phyloP scores from a whole-genome alignment of 179 eudicot species.

The Monotropa hypopitys region DNA sequence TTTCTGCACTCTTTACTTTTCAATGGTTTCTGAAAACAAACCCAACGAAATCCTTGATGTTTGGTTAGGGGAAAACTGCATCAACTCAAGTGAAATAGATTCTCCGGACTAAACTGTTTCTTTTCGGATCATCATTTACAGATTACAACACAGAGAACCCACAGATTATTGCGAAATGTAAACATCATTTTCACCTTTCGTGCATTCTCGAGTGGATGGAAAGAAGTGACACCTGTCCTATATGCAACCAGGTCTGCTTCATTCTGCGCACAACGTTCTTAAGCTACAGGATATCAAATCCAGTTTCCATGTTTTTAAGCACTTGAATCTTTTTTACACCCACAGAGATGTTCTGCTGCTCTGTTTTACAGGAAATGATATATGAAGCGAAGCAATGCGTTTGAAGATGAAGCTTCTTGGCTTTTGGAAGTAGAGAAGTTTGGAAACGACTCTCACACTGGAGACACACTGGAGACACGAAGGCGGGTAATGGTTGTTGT shows the following conservation, averaged over 20 bases:
- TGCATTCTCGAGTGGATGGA: conserved; percentile 98
- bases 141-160: conserved; percentile 70
- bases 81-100: too few relatives aligned
- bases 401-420: conserved; percentile 13
- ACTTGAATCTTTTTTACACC: not conserved
- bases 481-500: not conserved
- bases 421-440: conserved; percentile 11
- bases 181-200: conserved; percentile 79
- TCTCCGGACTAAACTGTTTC: not conserved
- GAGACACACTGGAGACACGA: not conserved
- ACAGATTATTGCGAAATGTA: conserved; percentile 54
- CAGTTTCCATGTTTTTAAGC: not conserved
- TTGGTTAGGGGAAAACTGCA: not conserved
- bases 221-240: conserved; percentile 85
- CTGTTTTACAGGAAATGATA: conserved; percentile 46
- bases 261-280: not conserved
- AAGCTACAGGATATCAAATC: not conserved
- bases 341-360: conserved; percentile 9
- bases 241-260: conserved; percentile 64
- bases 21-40: not conserved
- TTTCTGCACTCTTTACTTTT: not conserved
- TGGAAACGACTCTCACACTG: too few relatives aligned
- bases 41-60: not conserved
- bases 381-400: conserved; percentile 23
- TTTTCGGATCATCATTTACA: conserved; percentile 19